Evolutionary conservation across 208 protist species (phyloP).

Genomic region (Histomonas meleagridis): DNA sequence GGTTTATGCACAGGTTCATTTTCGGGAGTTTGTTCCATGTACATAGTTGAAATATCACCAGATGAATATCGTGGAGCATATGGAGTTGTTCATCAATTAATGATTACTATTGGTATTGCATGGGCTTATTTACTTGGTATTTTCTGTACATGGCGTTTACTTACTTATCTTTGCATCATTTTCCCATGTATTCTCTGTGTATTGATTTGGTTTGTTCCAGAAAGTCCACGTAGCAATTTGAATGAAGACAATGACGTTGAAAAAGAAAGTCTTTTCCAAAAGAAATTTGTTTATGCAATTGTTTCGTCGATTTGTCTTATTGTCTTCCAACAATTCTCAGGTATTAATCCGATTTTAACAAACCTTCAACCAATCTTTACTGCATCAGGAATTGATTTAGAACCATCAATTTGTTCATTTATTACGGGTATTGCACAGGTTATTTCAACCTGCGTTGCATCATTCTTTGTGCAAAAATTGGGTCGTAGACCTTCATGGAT

Average conservation of each 20-base stretch:
- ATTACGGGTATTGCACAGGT: not conserved
- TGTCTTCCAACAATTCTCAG: not conserved
- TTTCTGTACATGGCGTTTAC: not conserved
- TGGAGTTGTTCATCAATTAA: constrained; percentile 7
- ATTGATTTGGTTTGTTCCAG: not conserved
- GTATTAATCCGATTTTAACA: not conserved
- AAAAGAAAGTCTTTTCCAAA: not conserved
- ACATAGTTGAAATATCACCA: not conserved
- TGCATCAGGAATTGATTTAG: not conserved
- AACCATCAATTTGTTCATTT: not conserved
- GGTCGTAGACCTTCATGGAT: not conserved
- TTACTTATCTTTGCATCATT: not conserved
- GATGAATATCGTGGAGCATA: not conserved
- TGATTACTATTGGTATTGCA: not conserved
- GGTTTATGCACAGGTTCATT: not conserved
- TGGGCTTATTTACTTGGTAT: not conserved
- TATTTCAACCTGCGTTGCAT: not conserved
- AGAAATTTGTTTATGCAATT: not conserved
- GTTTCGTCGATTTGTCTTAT: not conserved
- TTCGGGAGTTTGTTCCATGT: not conserved
- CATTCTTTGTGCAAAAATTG: not conserved
- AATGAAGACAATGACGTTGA: no score
- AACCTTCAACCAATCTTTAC: not conserved
- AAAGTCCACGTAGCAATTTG: no score
- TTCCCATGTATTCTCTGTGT: not conserved